Conservation (phyloP, 495 filamentous ascomycete genomes). For the Viridothelium virens region DNA sequence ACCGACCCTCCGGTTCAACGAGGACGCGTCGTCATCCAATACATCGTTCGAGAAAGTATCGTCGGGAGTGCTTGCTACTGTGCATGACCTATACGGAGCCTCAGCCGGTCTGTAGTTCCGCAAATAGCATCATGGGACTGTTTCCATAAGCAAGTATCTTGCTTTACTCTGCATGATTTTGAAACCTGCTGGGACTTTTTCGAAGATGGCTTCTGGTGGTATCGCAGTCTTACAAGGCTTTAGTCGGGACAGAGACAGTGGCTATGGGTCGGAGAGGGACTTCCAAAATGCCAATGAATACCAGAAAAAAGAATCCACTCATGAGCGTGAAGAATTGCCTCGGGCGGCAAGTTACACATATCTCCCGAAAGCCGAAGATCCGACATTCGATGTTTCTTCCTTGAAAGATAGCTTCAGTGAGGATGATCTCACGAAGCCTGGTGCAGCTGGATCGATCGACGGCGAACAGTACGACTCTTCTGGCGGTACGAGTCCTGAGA, state of each 20-base stretch:
- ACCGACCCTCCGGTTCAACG: background rate
- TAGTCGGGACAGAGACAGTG: background rate
- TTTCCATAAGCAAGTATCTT: background rate
- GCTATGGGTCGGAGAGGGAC: constrained; percentile 3
- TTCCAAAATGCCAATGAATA: background rate
- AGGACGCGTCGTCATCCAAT: background rate
- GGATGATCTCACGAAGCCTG: constrained; percentile 14
- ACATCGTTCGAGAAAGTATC: background rate
- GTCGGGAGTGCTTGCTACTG: background rate
- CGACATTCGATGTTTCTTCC: constrained; percentile 2
- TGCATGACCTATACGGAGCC: background rate
- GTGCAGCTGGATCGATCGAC: constrained; percentile 12
- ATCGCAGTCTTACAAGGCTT: background rate
- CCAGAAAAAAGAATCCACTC: background rate
- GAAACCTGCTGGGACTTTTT: background rate
- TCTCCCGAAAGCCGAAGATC: constrained; percentile 16
- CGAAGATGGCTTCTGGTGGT: background rate
- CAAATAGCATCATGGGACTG: background rate
- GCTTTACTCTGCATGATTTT: background rate
- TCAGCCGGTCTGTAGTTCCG: constrained; percentile 4
- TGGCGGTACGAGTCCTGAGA: constrained; percentile 23
- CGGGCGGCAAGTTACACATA: constrained; percentile 27
- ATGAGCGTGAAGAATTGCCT: constrained; percentile 20
- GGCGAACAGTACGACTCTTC: constrained; percentile 22
- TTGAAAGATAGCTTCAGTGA: constrained; percentile 24